phyloP scores from a whole-genome alignment of 1,284 basidiomycete genomes.

The Pyrrhoderma lamaoense region DNA sequence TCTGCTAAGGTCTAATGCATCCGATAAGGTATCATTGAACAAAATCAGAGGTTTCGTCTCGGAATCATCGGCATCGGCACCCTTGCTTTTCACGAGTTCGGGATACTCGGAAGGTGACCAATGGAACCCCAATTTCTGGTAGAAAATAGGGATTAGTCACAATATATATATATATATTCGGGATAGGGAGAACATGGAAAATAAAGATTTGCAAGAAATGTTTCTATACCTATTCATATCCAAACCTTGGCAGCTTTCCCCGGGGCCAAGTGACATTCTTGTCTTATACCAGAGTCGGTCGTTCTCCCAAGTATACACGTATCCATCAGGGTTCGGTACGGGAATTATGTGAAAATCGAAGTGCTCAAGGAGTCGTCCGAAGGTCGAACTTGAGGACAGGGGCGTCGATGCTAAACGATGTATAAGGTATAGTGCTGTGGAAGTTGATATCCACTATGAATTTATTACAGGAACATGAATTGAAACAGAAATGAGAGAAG shows the following conservation, averaged over 20 bases:
- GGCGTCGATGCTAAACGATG: constrained; percentile 52
- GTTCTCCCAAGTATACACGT: constrained; percentile 58
- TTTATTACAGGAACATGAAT: not conserved
- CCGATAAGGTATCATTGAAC: not conserved
- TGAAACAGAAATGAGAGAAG: not conserved
- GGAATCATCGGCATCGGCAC: not conserved
- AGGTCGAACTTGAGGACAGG: constrained; percentile 41
- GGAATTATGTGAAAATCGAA: constrained; percentile 76
- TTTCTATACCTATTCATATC: constrained; percentile 63
- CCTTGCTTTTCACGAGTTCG: constrained; percentile 13
- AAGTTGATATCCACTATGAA: constrained; percentile 71
- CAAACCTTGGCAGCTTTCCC: constrained; percentile 55
- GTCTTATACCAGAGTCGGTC: constrained; percentile 85
- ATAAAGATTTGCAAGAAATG: not conserved
- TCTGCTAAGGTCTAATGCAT: not conserved
- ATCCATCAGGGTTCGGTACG: constrained; percentile 80
- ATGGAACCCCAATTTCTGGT: constrained; percentile 43
- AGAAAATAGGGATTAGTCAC: not conserved
- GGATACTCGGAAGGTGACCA: constrained; percentile 41
- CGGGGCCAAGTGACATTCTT: constrained; percentile 47
- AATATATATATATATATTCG: too few relatives aligned
- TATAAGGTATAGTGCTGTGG: constrained; percentile 66
- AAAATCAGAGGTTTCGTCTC: not conserved
- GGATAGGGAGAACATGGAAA: not conserved
- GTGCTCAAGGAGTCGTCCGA: constrained; percentile 44